Percentiles rank a stretch among this genome's conserved stretches.
phyloP scores from a whole-genome alignment of 2,329 filamentous ascomycete species.

The Diaporthe eres region DNA sequence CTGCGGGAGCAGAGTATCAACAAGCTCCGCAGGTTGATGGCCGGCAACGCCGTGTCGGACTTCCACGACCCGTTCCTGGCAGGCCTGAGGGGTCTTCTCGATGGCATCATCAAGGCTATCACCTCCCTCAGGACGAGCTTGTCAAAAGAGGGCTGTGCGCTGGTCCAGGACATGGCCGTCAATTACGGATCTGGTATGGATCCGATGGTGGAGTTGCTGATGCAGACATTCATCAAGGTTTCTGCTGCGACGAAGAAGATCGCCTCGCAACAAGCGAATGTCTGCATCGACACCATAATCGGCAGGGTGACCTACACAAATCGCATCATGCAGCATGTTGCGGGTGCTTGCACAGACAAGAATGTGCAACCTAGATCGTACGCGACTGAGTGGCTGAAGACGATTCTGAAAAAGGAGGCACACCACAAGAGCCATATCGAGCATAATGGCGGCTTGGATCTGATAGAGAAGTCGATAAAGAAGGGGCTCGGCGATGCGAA shows the following conservation, averaged over 20 bases:
- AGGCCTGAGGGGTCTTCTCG: constrained; percentile 80
- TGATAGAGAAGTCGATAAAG: constrained; percentile 89
- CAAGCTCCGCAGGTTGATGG: constrained; percentile 82
- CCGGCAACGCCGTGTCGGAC: constrained; percentile 86
- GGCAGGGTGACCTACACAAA: constrained; percentile 83
- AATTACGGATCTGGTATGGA: constrained; percentile 85
- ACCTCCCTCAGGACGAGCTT: constrained; percentile 90
- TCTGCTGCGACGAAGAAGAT: constrained; percentile 95
- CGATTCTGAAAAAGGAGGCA: constrained; percentile 81
- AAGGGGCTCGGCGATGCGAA: constrained; percentile 92
- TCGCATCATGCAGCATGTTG: constrained; percentile 89
- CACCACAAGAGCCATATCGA: constrained; percentile 87
- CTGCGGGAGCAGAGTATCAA: constrained; percentile 85
- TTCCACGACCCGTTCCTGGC: constrained; percentile 79
- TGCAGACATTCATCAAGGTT: constrained; percentile 92
- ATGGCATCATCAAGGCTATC: constrained; percentile 89
- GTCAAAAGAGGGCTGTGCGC: constrained; percentile 85
- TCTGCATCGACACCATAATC: constrained; percentile 85
- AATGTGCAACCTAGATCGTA: constrained; percentile 89
- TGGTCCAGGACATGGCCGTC: constrained; percentile 87
- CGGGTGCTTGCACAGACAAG: constrained; percentile 88
- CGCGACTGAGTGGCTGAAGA: constrained; percentile 86
- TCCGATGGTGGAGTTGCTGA: constrained; percentile 88
- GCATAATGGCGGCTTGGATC: constrained; percentile 84
- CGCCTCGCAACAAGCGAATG: constrained; percentile 84